These are phyloP conservation scores for Penicillium fimorum DNA, from an alignment of 495 filamentous ascomycete genomes.

Conservation along the genomic window DNA sequence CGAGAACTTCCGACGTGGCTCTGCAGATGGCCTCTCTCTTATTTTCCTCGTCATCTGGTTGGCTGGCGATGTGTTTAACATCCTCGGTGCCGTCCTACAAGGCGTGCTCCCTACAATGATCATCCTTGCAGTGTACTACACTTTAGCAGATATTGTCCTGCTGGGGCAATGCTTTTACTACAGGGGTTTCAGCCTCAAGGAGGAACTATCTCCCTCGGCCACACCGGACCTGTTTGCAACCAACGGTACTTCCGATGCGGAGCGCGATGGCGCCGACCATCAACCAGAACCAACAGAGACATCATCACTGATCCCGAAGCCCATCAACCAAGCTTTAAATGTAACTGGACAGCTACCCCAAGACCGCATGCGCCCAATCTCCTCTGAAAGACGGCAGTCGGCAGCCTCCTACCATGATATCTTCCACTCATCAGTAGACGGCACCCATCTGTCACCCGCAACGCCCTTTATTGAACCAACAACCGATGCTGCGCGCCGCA, in stretches of 20 bases:
- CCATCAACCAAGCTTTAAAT: slow-evolving; percentile 19
- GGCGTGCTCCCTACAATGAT: slow-evolving; percentile 95
- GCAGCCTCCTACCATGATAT: slow-evolving; percentile 34
- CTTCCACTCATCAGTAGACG: slow-evolving; percentile 44
- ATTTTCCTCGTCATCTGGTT: slow-evolving; percentile 91
- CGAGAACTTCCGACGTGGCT: slow-evolving; percentile 85
- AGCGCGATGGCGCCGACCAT: slow-evolving; percentile 15
- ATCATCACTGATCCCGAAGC: slow-evolving; percentile 32
- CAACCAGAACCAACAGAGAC: slow-evolving; percentile 30
- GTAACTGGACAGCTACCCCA: slow-evolving; percentile 11
- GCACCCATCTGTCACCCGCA: slow-evolving; percentile 75
- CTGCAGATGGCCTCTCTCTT: slow-evolving; percentile 85
- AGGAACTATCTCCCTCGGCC: slow-evolving; percentile 41
- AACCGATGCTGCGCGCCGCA: slow-evolving; percentile 6
- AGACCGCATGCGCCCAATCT: slow-evolving; percentile 9
- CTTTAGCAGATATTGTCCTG: slow-evolving; percentile 85
- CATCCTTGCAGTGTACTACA: slow-evolving; percentile 94
- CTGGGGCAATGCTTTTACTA: slow-evolving; percentile 93
- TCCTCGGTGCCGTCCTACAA: slow-evolving; percentile 88
- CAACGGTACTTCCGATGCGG: slow-evolving; percentile 14
- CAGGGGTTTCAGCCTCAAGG: slow-evolving; percentile 70
- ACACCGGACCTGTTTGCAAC: slow-evolving; percentile 16
- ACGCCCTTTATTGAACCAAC: slow-evolving; percentile 61
- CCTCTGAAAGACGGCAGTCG: slow-evolving; percentile 27
- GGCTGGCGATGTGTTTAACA: slow-evolving; percentile 93